These are phyloP conservation scores for Naumovozyma dairenensis DNA, from an alignment of 805 yeast species.

Conservation along the genomic window DNA sequence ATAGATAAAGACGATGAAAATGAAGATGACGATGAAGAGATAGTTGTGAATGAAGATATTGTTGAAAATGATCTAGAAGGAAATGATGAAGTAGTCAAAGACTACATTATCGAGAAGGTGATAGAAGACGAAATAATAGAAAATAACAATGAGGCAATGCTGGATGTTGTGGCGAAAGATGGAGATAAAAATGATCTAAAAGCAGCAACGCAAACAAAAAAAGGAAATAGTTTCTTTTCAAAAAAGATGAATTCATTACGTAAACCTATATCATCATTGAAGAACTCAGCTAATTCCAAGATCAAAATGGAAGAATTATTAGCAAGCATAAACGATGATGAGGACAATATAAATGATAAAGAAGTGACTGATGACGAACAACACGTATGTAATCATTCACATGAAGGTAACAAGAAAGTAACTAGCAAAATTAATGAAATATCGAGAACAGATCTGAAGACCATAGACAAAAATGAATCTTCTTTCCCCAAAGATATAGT, in stretches of 20 bases:
- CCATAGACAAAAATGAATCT: background rate
- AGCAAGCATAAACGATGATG: background rate
- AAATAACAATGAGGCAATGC: too few species aligned
- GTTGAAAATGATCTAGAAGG: background rate
- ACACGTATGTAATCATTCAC: background rate
- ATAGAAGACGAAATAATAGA: background rate
- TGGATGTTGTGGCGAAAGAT: background rate
- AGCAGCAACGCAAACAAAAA: background rate
- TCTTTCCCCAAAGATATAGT: constrained; percentile 10
- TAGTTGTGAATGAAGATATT: background rate
- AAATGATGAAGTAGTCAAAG: background rate
- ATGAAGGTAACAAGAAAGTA: constrained; percentile 1
- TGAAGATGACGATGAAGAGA: background rate
- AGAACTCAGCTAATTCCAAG: too few species aligned
- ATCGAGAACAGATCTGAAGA: background rate
- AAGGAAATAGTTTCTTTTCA: constrained; percentile 2
- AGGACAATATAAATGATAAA: background rate
- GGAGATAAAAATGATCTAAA: background rate
- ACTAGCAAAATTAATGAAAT: background rate
- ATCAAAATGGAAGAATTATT: background rate
- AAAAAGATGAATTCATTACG: constrained; percentile 7
- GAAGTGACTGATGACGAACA: background rate
- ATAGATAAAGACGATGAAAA: constrained; percentile 4
- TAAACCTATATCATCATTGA: constrained; percentile 1
- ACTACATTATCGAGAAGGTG: constrained; percentile 1